Percentiles rank a stretch among this genome's conserved stretches.
Evolutionary conservation across 495 filamentous ascomycete genomes (phyloP).

Genomic region (Penicillium pancosmium): DNA sequence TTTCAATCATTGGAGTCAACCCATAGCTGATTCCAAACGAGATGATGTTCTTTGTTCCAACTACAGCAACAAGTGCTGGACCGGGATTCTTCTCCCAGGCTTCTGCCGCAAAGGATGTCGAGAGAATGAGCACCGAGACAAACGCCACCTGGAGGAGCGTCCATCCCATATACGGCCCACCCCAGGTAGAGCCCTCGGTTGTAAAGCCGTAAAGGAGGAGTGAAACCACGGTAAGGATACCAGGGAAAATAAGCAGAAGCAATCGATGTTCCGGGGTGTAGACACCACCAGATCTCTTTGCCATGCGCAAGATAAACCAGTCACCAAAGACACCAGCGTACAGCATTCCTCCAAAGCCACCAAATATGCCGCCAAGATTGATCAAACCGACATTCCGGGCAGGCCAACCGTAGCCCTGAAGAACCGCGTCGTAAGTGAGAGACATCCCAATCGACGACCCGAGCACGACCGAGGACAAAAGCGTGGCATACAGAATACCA

Average conservation of each 20-base stretch:
- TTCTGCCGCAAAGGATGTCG: constrained; percentile 41
- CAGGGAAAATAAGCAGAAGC: constrained; percentile 35
- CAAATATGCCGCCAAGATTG: constrained; percentile 38
- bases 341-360: constrained; percentile 40
- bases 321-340: constrained; percentile 39
- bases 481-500: constrained; percentile 39
- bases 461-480: constrained; percentile 36
- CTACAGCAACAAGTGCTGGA: constrained; percentile 41
- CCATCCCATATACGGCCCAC: constrained; percentile 44
- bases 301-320: constrained; percentile 35
- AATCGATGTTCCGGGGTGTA: constrained; percentile 40
- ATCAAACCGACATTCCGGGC: constrained; percentile 37
- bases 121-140: constrained; percentile 38
- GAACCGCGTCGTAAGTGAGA: constrained; percentile 40
- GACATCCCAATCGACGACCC: constrained; percentile 37
- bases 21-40: constrained; percentile 41
- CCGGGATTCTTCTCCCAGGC: constrained; percentile 44
- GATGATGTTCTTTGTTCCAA: constrained; percentile 43
- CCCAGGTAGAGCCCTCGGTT: constrained; percentile 33
- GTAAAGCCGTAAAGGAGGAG: constrained; percentile 42
- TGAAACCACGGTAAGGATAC: constrained; percentile 29
- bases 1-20: constrained; percentile 32
- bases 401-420: constrained; percentile 36
- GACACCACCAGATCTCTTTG: constrained; percentile 33
- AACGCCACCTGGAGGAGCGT: constrained; percentile 38